phyloP scores from a whole-genome alignment of 2,329 filamentous ascomycete species.

The Botrytis galanthina region DNA sequence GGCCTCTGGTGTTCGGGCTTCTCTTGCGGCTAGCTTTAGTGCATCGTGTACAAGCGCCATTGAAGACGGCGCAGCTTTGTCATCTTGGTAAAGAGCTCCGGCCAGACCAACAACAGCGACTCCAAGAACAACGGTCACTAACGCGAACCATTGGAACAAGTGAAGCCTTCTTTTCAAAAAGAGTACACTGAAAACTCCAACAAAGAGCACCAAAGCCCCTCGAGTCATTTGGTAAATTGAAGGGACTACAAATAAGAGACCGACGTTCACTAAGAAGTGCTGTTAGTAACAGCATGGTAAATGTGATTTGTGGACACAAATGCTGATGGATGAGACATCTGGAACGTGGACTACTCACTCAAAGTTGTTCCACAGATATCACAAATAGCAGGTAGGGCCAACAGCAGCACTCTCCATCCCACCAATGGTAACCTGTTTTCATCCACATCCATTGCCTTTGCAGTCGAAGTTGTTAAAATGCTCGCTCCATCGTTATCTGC shows the following conservation, averaged over 20 bases:
- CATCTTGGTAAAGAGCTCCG: constrained; percentile 74
- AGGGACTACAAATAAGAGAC: constrained; percentile 87
- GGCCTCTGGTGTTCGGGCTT: constrained; percentile 53
- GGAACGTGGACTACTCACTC: constrained; percentile 13
- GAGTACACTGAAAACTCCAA: constrained; percentile 89
- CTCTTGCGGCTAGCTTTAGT: constrained; percentile 43
- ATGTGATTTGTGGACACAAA: not conserved
- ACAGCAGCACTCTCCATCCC: constrained; percentile 69
- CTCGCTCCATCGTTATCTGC: constrained; percentile 42
- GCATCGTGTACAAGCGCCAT: constrained; percentile 42
- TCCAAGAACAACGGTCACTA: constrained; percentile 82
- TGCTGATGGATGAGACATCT: not conserved
- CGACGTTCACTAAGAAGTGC: constrained; percentile 79
- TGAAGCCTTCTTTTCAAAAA: constrained; percentile 79
- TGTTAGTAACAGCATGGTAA: constrained; percentile 6
- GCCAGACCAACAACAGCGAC: constrained; percentile 89
- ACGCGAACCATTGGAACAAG: constrained; percentile 88
- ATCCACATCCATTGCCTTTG: constrained; percentile 53
- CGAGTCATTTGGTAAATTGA: constrained; percentile 99
- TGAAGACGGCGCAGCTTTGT: constrained; percentile 40
- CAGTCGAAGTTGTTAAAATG: constrained; percentile 45
- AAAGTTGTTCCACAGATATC: constrained; percentile 88
- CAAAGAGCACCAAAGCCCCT: constrained; percentile 90
- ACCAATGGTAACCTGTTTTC: constrained; percentile 60
- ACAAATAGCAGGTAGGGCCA: constrained; percentile 85